A percentile compares a stretch with the other conserved stretches of the same genome.
Conservation (phyloP, 169 alveolate genomes). For the Plasmodium ovale region DNA sequence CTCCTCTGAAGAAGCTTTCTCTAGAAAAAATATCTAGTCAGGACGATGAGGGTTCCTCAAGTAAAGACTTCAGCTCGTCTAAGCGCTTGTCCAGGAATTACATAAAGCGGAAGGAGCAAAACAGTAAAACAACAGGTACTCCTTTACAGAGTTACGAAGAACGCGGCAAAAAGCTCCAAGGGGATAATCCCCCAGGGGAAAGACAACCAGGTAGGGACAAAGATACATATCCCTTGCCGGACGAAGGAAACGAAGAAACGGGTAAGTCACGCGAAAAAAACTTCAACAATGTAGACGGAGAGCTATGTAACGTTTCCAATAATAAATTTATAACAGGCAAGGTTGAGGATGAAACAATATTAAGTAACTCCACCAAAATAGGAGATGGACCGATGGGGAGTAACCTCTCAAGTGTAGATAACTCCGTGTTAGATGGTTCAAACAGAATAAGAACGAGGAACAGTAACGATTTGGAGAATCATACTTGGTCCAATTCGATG, state of each 20-base stretch:
- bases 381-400: slow-evolving; percentile 29
- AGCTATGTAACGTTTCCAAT: too few relatives aligned
- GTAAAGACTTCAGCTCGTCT: neutral
- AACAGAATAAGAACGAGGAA: slow-evolving; percentile 2
- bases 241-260: neutral
- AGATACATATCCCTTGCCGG: too few relatives aligned
- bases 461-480: neutral
- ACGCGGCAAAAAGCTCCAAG: neutral
- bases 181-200: neutral
- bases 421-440: slow-evolving; percentile 9
- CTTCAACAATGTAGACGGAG: neutral
- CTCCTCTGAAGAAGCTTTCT: too few relatives aligned
- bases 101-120: neutral
- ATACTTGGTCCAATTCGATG: neutral
- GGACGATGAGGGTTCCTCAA: too few relatives aligned
- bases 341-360: neutral
- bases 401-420: slow-evolving; percentile 32
- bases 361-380: slow-evolving; percentile 37
- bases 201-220: neutral
- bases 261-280: neutral
- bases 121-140: neutral
- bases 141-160: neutral
- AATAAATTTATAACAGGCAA: neutral
- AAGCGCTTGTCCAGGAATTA: neutral
- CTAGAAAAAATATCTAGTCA: too few relatives aligned